A percentile compares a stretch with the other conserved stretches of the same genome.
phyloP scores from a whole-genome alignment of 768 basidiomycete genomes.

The Tylopilus felleus region DNA sequence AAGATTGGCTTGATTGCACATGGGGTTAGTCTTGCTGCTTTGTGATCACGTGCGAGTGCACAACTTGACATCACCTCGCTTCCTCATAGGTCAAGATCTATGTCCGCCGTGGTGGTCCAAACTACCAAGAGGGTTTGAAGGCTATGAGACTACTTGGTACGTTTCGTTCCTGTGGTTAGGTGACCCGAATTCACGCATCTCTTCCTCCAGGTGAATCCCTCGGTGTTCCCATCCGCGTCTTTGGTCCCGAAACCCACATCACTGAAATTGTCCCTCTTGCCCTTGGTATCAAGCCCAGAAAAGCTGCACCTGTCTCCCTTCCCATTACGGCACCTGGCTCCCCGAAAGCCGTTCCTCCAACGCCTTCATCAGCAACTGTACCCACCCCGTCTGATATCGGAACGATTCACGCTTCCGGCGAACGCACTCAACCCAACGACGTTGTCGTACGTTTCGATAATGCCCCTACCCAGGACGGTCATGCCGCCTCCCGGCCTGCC shows the following conservation, averaged over 20 bases:
- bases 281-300: constrained; percentile 61
- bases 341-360: constrained; percentile 24
- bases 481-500: constrained; percentile 55
- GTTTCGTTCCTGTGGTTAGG: background rate
- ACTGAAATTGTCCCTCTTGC: constrained; percentile 98
- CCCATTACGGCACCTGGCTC: constrained; percentile 49
- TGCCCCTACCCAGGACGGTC: constrained; percentile 27
- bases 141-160: constrained; percentile 90
- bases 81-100: constrained; percentile 79
- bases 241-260: constrained; percentile 97
- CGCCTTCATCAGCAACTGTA: constrained; percentile 34
- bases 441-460: constrained; percentile 86
- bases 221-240: constrained; percentile 95
- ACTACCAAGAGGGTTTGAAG: constrained; percentile 98
- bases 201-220: constrained; percentile 68
- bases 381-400: constrained; percentile 53
- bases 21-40: constrained; percentile 13
- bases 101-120: constrained; percentile 96
- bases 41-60: background rate
- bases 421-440: constrained; percentile 81
- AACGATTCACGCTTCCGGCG: constrained; percentile 70
- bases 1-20: constrained; percentile 73
- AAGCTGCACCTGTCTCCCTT: constrained; percentile 32
- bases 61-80: constrained; percentile 32
- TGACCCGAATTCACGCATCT: background rate